These are phyloP conservation scores for Gossypium trilobum DNA, from an alignment of 441 rosid genomes.

Conservation along the genomic window DNA sequence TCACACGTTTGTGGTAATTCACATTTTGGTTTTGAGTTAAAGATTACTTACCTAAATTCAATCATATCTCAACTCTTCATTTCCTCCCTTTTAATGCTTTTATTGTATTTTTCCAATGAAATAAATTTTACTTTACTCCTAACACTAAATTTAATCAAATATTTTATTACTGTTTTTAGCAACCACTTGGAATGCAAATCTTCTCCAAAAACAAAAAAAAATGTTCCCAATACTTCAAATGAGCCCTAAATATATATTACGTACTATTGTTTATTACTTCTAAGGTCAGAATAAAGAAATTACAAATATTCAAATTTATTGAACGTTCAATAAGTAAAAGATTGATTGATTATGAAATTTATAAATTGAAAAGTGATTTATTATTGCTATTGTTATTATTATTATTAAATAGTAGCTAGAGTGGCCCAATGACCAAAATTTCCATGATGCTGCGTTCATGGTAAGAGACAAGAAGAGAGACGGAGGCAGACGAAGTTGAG, in stretches of 20 bases:
- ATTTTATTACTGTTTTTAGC: not conserved
- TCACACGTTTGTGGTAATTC: not conserved
- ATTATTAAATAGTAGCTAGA: too few relatives aligned
- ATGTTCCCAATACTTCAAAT: not conserved
- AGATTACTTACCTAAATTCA: too few relatives aligned
- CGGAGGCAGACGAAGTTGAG: slow-evolving; percentile 31
- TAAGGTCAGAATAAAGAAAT: too few relatives aligned
- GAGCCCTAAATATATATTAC: not conserved
- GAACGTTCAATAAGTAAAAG: too few relatives aligned
- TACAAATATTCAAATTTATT: too few relatives aligned
- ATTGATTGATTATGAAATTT: not conserved
- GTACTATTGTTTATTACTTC: not conserved
- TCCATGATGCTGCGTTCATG: slow-evolving; percentile 32
- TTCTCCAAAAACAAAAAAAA: not conserved
- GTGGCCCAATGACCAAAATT: not conserved
- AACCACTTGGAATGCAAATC: not conserved
- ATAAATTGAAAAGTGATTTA: not conserved
- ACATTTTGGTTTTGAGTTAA: not conserved
- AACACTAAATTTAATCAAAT: too few relatives aligned
- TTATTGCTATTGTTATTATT: too few relatives aligned
- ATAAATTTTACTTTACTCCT: too few relatives aligned
- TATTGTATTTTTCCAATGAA: too few relatives aligned
- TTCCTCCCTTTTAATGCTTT: too few relatives aligned
- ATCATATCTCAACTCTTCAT: too few relatives aligned
- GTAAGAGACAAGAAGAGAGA: slow-evolving; percentile 51